A percentile compares a stretch with the other conserved stretches of the same genome.
These are phyloP conservation scores for Exserohilum turcica DNA, from an alignment of 2,329 filamentous ascomycete species.

Conservation along the genomic window DNA sequence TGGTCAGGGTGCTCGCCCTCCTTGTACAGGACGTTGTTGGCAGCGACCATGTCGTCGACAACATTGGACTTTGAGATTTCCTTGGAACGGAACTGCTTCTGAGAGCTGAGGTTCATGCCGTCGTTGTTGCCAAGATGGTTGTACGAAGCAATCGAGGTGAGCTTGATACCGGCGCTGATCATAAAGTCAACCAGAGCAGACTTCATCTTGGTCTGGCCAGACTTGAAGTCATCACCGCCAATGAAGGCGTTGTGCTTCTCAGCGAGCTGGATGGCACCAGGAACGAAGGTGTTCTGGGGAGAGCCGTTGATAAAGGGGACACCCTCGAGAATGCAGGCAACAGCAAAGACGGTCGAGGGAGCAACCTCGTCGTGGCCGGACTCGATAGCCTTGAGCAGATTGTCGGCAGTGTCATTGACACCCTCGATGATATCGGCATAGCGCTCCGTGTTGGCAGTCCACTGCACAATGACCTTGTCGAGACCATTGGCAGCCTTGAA, in stretches of 20 bases:
- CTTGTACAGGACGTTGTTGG: slow-evolving; percentile 89
- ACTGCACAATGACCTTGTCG: slow-evolving; percentile 96
- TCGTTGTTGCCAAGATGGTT: slow-evolving; percentile 99
- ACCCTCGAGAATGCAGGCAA: slow-evolving; percentile 88
- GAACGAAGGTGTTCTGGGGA: slow-evolving; percentile 98
- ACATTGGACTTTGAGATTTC: slow-evolving; percentile 99
- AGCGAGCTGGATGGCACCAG: slow-evolving; percentile 86
- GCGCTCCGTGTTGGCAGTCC: slow-evolving; percentile 98
- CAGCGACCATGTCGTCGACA: slow-evolving; percentile 98
- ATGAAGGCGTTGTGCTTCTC: slow-evolving; percentile 88
- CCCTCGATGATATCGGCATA: slow-evolving; percentile 86
- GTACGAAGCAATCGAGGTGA: slow-evolving; percentile 98
- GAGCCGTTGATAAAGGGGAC: slow-evolving; percentile 98
- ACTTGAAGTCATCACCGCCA: slow-evolving; percentile 99
- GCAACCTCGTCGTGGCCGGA: slow-evolving; percentile 87
- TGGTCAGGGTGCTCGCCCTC: slow-evolving; percentile 95
- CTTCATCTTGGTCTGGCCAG: slow-evolving; percentile 99
- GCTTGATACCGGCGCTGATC: slow-evolving; percentile 97
- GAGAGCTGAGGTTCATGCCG: slow-evolving; percentile 96
- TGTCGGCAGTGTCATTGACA: slow-evolving; percentile 96
- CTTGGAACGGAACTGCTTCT: slow-evolving; percentile 98
- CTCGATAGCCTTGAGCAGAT: slow-evolving; percentile 86
- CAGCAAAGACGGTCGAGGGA: slow-evolving; percentile 93
- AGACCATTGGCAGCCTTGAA: slow-evolving; percentile 86
- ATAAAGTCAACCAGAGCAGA: slow-evolving; percentile 97